A percentile compares a stretch with the other conserved stretches of the same genome.
Conservation (phyloP, 2,329 filamentous ascomycete genomes). For the Aspergillus quadrilineatus region DNA sequence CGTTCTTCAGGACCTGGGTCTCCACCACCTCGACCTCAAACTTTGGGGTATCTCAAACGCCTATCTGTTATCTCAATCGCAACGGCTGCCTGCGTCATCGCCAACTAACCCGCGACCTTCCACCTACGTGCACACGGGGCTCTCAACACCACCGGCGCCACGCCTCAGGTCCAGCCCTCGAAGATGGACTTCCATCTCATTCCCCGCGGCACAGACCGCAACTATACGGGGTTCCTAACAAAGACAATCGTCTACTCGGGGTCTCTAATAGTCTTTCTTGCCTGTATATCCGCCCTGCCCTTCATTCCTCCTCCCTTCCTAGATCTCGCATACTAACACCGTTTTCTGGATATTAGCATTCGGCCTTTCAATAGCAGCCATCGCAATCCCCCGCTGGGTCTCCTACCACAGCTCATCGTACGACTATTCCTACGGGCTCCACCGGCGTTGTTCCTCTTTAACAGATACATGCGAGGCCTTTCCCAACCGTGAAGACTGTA, state of each 20-base stretch:
- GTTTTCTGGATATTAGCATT: slow-evolving; percentile 33
- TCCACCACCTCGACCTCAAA: not conserved
- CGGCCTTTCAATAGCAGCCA: slow-evolving; percentile 47
- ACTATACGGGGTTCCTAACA: slow-evolving; percentile 50
- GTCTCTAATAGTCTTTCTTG: slow-evolving; percentile 46
- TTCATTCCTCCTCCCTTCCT: not conserved
- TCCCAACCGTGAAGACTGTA: slow-evolving; percentile 67
- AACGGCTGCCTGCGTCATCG: slow-evolving; percentile 9
- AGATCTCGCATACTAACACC: not conserved
- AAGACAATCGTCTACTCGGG: slow-evolving; percentile 49
- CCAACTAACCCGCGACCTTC: not conserved
- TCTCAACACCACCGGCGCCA: not conserved
- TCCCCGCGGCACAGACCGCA: slow-evolving; percentile 42
- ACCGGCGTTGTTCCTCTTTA: slow-evolving; percentile 74
- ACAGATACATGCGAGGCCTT: slow-evolving; percentile 58
- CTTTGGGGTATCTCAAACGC: not conserved
- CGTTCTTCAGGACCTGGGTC: not conserved
- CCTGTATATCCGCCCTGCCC: slow-evolving; percentile 29
- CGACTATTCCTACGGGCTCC: slow-evolving; percentile 71
- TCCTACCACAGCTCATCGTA: slow-evolving; percentile 48
- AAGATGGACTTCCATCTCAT: slow-evolving; percentile 46
- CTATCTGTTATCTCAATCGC: not conserved
- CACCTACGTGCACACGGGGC: not conserved
- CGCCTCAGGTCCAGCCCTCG: slow-evolving; percentile 9
- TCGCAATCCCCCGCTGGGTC: slow-evolving; percentile 50